Conservation (phyloP, 2,329 filamentous ascomycete species). For the Talaromyces verruculosus region DNA sequence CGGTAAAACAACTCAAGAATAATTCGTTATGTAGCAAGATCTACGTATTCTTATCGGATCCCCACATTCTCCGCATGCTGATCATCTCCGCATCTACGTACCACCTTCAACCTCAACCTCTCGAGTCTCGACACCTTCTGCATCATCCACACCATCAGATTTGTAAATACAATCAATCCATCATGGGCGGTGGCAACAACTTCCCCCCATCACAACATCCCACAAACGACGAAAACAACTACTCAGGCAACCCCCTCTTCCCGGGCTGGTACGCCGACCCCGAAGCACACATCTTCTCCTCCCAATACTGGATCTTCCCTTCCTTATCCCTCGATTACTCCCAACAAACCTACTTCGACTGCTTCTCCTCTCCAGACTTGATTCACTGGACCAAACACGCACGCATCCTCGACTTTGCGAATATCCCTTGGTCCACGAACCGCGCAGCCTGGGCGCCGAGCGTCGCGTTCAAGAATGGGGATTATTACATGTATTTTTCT, state of each 20-base stretch:
- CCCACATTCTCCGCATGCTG: conserved; percentile 18
- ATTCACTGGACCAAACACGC: conserved; percentile 52
- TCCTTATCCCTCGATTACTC: conserved; percentile 49
- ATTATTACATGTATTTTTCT: conserved; percentile 54
- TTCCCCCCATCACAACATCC: background rate
- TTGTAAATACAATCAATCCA: background rate
- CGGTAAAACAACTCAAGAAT: background rate
- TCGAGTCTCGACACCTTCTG: background rate
- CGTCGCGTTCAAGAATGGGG: conserved; percentile 45
- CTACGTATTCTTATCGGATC: conserved; percentile 4
- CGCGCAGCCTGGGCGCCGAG: conserved; percentile 52
- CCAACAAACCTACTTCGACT: conserved; percentile 52
- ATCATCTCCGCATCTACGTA: background rate
- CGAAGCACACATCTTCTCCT: conserved; percentile 50
- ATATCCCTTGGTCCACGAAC: conserved; percentile 47
- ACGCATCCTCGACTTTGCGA: conserved; percentile 43
- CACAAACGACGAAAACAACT: background rate
- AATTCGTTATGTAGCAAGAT: background rate
- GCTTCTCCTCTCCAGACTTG: conserved; percentile 53
- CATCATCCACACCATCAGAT: background rate
- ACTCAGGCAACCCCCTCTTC: conserved; percentile 48
- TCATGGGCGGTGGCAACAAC: conserved; percentile 4
- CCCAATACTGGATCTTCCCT: conserved; percentile 52
- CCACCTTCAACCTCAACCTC: background rate
- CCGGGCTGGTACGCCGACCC: conserved; percentile 54